Base-by-base conservation (phyloP, 345 rosid species). In the Pistacia atlantica region DNA sequence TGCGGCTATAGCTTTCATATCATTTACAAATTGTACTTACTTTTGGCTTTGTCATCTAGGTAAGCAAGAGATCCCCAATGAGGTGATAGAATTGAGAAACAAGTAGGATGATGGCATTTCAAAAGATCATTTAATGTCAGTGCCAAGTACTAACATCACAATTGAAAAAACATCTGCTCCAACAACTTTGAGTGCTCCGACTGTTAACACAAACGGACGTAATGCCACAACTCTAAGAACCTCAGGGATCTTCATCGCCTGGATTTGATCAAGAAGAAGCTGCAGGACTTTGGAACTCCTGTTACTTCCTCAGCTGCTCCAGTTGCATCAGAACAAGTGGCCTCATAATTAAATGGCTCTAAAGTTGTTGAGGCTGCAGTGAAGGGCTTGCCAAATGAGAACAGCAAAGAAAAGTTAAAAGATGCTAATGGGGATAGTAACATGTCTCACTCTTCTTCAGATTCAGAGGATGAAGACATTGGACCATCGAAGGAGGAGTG, bases 401-500 rank as follows among this genome's bases (percentile, higher is more conserved):
- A 79, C 80, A 83, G 81, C 84, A 86, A 78, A 79, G 93, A 92
- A 67, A 93, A 90, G 82, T 77, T 77, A 67, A 91, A 88, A 85
- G 95, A 91, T 87, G 75, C 82, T 59, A 86, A 86, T 66, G 90
- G 89, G 61, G 92, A 84, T 86, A 93, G 90, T 76, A 89, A 86
- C 74, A 63, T 85, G 64, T 93, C 97, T 51, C 97, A 93, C 66
- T 90, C 97, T 71, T 93, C 99, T 65, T 89, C 97, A 76, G 98
- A 96, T 85, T 93, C 98, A 2, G 99, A 91, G 84, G 97, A 92
- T 78, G 92, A 86, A 82, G 94, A 90, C 51, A 91, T 78, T 79
- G 97, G 94, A 25, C 99, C 99, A 55, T 85, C 97, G 2, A 92
- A 92, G 87, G 97, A 92, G 81, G 98, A 91, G 73, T 87, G 90